These are phyloP conservation scores for Syzygium malaccense DNA, from an alignment of 441 rosid species.

Conservation along the genomic window DNA sequence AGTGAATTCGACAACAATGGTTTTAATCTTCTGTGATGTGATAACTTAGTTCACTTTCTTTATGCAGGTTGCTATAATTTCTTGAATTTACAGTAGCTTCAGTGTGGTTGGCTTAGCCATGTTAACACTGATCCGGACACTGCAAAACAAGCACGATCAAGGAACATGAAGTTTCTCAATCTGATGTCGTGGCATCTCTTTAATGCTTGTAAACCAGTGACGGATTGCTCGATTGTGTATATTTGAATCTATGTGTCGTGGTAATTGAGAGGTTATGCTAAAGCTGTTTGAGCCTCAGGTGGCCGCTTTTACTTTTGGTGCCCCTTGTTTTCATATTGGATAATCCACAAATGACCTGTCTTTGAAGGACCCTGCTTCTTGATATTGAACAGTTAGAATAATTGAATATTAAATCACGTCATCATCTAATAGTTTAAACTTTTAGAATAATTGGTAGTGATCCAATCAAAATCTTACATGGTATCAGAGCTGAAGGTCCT, in stretches of 20 bases:
- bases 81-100: neutral
- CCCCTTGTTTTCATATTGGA: neutral
- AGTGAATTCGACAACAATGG: neutral
- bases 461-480: too few relatives aligned
- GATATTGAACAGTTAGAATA: neutral
- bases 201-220: neutral
- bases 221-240: neutral
- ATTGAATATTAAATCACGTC: too few relatives aligned
- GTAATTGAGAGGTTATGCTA: neutral
- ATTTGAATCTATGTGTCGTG: neutral
- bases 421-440: too few relatives aligned
- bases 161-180: neutral
- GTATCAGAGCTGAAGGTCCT: too few relatives aligned
- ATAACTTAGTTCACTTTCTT: neutral
- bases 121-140: neutral
- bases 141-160: neutral
- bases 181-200: neutral
- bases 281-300: neutral
- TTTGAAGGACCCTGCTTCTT: neutral
- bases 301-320: neutral
- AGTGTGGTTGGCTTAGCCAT: neutral
- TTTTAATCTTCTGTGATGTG: neutral
- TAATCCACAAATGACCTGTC: neutral
- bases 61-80: neutral
- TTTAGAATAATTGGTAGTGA: too few relatives aligned